Percentiles rank a stretch among this genome's conserved stretches.
Evolutionary conservation across 1,139 yeast genomes (phyloP).

Genomic region (Yamadazyma atmosphaerica): DNA sequence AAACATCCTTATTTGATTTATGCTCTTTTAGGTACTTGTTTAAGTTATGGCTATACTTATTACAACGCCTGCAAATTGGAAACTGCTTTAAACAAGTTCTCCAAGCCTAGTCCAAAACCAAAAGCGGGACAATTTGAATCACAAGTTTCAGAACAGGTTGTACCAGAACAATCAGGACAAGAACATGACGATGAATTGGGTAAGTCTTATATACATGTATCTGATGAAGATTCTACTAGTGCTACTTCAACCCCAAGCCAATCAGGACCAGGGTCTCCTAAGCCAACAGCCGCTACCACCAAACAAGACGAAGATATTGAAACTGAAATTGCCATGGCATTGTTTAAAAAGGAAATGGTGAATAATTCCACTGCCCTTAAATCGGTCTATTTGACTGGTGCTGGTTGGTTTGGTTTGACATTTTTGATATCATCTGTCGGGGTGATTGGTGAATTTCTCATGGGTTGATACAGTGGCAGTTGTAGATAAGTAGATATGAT

Average conservation of each 20-base stretch:
- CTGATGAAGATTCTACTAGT: slow-evolving; percentile 42
- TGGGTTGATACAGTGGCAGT: slow-evolving; percentile 8
- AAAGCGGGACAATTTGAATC: too few species aligned
- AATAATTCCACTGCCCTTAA: slow-evolving; percentile 31
- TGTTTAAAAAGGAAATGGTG: slow-evolving; percentile 40
- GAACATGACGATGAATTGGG: slow-evolving; percentile 39
- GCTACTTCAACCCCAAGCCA: slow-evolving; percentile 32
- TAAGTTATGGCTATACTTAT: slow-evolving; percentile 28
- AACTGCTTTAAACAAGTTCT: slow-evolving; percentile 18
- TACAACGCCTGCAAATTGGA: slow-evolving; percentile 20
- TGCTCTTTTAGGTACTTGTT: slow-evolving; percentile 52
- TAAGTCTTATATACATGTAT: slow-evolving; percentile 51
- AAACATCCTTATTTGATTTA: slow-evolving; percentile 59
- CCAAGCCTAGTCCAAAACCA: slow-evolving; percentile 5
- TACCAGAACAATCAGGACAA: slow-evolving; percentile 5
- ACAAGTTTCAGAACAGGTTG: background rate
- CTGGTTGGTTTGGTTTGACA: slow-evolving; percentile 42
- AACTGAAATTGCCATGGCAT: slow-evolving; percentile 41
- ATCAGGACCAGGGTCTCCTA: slow-evolving; percentile 35
- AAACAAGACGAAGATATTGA: slow-evolving; percentile 24
- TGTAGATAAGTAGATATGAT: slow-evolving; percentile 3
- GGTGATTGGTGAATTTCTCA: slow-evolving; percentile 44
- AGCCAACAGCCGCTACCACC: slow-evolving; percentile 9
- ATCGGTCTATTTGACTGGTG: slow-evolving; percentile 33
- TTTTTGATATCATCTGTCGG: slow-evolving; percentile 48